Base-by-base conservation (phyloP, 805 yeast species). In the Zygoascus bituminiphila region DNA sequence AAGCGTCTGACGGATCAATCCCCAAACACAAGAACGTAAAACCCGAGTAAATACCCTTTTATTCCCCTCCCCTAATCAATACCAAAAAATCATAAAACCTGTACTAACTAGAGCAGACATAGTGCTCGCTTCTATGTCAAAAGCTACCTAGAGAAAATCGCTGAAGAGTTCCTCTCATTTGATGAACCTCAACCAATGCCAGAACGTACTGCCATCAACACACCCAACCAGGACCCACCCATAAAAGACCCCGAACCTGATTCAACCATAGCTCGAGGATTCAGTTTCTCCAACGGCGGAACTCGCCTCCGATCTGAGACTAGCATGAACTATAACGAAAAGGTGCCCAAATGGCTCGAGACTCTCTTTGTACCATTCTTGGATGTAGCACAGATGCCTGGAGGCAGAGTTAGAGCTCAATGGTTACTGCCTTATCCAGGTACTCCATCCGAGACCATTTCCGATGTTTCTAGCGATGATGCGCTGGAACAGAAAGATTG, bases 291-390 rank as follows among this genome's bases (percentile, higher is more conserved):
- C 8, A 21, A 26, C 20, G 35, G 33, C n/a, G 12, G 20, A n/a
- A 23, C 35, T n/a, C 35, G 36, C 14, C 47, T 40, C 15, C 12
- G 47, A 20, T n/a, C 31, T n/a, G 50, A 42, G 23, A 9, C 36
- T 39, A 36, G 24, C 9, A 47, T 47, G 50, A 17, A 24, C 38
- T 21, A 24, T 24, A 20, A 21, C 3, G 47, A 25, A 12, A 47
- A 47, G 24, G 45, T 47, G 14, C 21, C 43, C 24, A 22, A 20
- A 21, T 47, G 50, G 50, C 40, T 47, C 6, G 41, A 42, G 4
- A 42, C 19, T 10, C 26, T 45, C 10, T 14, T 10, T 20, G n/a
- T 15, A 10, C 23, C 25, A 2, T n/a, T 20, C 25, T 23, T 14
- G 6, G 29, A 44, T 6, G 24, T 21, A 17, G 23, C 22, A 8